A percentile compares a stretch with the other conserved stretches of the same genome.
Conservation (phyloP, 1,284 basidiomycete genomes). For the Trametes versicolor region DNA sequence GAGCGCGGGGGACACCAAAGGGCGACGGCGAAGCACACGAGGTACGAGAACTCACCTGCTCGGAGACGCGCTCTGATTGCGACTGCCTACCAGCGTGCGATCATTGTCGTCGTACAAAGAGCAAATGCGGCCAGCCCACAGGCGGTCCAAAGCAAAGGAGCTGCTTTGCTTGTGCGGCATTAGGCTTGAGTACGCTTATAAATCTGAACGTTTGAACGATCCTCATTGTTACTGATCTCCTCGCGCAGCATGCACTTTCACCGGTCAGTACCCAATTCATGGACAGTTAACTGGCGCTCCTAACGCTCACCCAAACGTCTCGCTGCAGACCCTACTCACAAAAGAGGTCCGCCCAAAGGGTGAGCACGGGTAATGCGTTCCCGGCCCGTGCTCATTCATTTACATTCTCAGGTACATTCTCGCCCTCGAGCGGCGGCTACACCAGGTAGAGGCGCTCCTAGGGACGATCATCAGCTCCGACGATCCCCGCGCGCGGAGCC, state of each 20-base stretch:
- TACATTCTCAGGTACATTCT: slow-evolving; percentile 40
- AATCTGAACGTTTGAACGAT: neutral
- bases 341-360: slow-evolving; percentile 46
- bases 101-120: slow-evolving; percentile 45
- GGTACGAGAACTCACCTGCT: slow-evolving; percentile 21
- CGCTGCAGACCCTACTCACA: slow-evolving; percentile 41
- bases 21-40: slow-evolving; percentile 34
- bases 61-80: neutral
- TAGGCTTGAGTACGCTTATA: slow-evolving; percentile 39
- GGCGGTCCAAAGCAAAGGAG: slow-evolving; percentile 29
- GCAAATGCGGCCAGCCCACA: slow-evolving; percentile 41
- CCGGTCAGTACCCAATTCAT: too few species aligned
- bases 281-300: too few species aligned
- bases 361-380: slow-evolving; percentile 13
- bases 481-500: slow-evolving; percentile 41
- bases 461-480: slow-evolving; percentile 44
- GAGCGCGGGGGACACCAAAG: slow-evolving; percentile 7
- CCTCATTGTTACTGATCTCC: neutral
- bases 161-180: slow-evolving; percentile 38
- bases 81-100: slow-evolving; percentile 40
- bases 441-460: slow-evolving; percentile 45
- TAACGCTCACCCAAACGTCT: neutral
- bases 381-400: neutral
- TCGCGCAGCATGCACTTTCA: slow-evolving; percentile 40
- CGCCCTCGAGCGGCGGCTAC: slow-evolving; percentile 44